Conservation (phyloP, 768 basidiomycete genomes). For the Crepidotus variabilis region DNA sequence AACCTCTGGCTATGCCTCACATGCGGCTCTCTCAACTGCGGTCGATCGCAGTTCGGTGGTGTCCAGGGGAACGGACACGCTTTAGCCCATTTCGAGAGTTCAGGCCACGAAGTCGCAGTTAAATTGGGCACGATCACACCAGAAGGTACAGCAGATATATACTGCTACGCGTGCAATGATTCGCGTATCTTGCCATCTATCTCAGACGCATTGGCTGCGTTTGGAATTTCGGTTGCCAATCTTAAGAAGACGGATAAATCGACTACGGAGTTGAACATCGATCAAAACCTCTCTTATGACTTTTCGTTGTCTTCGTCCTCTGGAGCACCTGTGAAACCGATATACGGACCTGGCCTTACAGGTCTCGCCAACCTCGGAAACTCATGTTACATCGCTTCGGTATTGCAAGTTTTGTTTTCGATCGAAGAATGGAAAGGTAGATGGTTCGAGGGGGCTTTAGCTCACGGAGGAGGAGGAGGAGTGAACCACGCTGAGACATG, state of each 20-base stretch:
- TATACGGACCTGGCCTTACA: conserved; percentile 72
- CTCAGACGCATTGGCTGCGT: conserved; percentile 65
- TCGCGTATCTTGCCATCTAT: conserved; percentile 75
- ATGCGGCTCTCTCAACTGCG: conserved; percentile 89
- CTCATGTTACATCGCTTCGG: conserved; percentile 97
- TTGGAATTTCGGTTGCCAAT: conserved; percentile 82
- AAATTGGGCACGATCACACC: conserved; percentile 97
- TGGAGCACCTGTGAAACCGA: conserved; percentile 69
- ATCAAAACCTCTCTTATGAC: conserved; percentile 93
- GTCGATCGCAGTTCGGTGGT: conserved; percentile 80
- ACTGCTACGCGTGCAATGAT: conserved; percentile 92
- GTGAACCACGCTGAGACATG: conserved; percentile 64
- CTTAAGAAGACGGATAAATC: conserved; percentile 93
- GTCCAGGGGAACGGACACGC: conserved; percentile 88
- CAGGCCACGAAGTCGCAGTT: conserved; percentile 78
- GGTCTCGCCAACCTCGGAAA: conserved; percentile 93
- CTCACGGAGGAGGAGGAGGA: conserved; percentile 6
- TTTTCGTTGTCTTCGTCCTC: conserved; percentile 89
- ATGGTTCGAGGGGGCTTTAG: conserved; percentile 39
- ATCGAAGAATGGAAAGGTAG: conserved; percentile 72
- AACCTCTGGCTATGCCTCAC: conserved; percentile 96
- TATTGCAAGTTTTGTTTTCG: conserved; percentile 82
- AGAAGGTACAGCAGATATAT: conserved; percentile 89
- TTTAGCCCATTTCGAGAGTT: conserved; percentile 67
- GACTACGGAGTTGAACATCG: conserved; percentile 98